Conservation (phyloP, 495 filamentous ascomycete genomes). For the Penicillium daleae region DNA sequence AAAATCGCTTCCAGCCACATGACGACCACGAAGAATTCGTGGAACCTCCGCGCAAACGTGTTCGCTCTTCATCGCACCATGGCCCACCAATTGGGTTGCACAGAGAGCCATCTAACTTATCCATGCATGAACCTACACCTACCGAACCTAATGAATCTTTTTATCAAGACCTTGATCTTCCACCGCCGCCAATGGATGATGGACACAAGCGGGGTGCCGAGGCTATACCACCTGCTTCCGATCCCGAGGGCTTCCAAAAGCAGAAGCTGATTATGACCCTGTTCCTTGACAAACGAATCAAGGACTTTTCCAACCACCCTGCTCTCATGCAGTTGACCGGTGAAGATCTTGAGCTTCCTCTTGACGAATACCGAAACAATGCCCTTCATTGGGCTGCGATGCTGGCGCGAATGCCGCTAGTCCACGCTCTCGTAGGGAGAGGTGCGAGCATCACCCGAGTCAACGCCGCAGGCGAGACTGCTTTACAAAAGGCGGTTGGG, state of each 20-base stretch:
- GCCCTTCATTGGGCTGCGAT: constrained; percentile 98
- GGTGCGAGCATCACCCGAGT: constrained; percentile 86
- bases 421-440: constrained; percentile 76
- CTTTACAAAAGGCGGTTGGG: constrained; percentile 82
- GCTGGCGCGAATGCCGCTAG: constrained; percentile 77
- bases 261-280: constrained; percentile 81
- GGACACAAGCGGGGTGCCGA: constrained; percentile 62
- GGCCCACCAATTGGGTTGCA: constrained; percentile 43
- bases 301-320: constrained; percentile 66
- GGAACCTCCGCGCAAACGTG: constrained; percentile 86
- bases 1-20: constrained; percentile 47
- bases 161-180: constrained; percentile 61
- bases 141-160: constrained; percentile 90
- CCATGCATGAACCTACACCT: constrained; percentile 63
- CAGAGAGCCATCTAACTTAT: constrained; percentile 46
- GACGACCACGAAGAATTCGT: constrained; percentile 59
- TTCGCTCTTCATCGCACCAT: constrained; percentile 58
- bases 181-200: constrained; percentile 52
- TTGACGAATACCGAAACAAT: constrained; percentile 84
- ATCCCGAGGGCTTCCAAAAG: constrained; percentile 70
- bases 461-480: constrained; percentile 86
- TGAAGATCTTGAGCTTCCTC: constrained; percentile 83
- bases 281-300: constrained; percentile 72
- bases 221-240: constrained; percentile 69
- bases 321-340: constrained; percentile 72